Base-by-base conservation (phyloP, 108 stramenopile genomes). In the Parietichytrium sp. region DNA sequence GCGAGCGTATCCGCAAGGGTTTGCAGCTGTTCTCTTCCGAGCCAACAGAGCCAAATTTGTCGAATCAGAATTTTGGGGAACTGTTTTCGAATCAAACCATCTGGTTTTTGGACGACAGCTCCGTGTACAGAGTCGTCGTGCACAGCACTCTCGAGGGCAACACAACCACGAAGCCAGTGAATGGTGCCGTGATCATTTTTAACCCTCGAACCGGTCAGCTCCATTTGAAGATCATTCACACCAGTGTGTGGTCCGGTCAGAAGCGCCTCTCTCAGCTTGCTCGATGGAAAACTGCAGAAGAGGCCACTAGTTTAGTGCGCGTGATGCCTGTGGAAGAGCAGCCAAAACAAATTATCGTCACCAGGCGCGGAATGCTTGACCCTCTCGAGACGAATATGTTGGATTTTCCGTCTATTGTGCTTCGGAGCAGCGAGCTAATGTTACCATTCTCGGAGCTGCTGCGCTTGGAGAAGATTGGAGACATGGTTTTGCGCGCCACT, bases 121-220 rank as follows among this genome's bases (percentile, higher is more conserved):
- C 98, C 83, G 97, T 99, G 15, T 99, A 99, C 90, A 95, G 98
- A 25, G 96, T 99, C 49, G 98, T 96, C 6, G 97, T 96, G 81
- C 98, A 99, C 92, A 98, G 96, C 91, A 99, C 98, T 12, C 96
- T 97, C 82, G 98, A 98, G 86, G 98, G 98, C 53, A 99, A 99
- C 90, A 85, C 97, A 53, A 96, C 96, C 13, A 97, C 96, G 13
- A 99, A 99, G 88, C 96, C 98, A 30, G 98, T 99, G 92, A 99
- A 99, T 85, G 98, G 98, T 42, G 98, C 97, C 29, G 97, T 99
- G 85, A 96, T 99, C 85, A 98, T 99, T 77, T 97, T 99, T 89
- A 99, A 99, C 84, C 98, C 98, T 50, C 87, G 97, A 25, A 96
- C 97, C 29, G 98, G 98, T 2, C 96, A 97, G 84, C 88, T 99